These are phyloP conservation scores for Myxozyma melibiosi DNA, from an alignment of 805 yeast genomes.

Conservation along the genomic window DNA sequence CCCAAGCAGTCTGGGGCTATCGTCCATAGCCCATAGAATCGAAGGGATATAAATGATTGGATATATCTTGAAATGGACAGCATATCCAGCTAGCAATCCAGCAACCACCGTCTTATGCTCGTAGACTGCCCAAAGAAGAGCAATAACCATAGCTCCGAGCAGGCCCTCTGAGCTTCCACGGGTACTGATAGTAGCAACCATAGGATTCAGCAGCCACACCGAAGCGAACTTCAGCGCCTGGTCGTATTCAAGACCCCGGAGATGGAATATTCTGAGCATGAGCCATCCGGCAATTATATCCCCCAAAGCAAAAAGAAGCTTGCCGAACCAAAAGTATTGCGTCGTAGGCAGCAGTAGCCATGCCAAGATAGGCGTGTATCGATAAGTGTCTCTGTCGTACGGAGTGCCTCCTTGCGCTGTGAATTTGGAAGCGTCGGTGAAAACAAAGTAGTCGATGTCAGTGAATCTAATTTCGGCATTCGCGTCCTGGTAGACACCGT, in stretches of 20 bases:
- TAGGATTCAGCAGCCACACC: constrained; percentile 90
- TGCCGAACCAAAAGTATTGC: constrained; percentile 66
- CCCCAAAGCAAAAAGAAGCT: constrained; percentile 70
- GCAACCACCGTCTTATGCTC: constrained; percentile 44
- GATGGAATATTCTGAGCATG: constrained; percentile 49
- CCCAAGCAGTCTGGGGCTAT: constrained; percentile 28
- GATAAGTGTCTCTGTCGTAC: constrained; percentile 79
- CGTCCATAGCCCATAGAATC: constrained; percentile 31
- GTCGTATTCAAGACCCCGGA: constrained; percentile 37
- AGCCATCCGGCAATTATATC: constrained; percentile 81
- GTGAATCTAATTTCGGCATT: constrained; percentile 82
- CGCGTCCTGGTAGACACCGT: constrained; percentile 85
- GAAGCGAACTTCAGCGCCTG: constrained; percentile 52
- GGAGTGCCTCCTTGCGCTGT: constrained; percentile 71
- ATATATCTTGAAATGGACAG: constrained; percentile 88
- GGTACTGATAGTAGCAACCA: constrained; percentile 90
- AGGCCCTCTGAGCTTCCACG: constrained; percentile 93
- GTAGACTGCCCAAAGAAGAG: constrained; percentile 53
- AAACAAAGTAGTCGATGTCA: constrained; percentile 91
- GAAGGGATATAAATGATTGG: constrained; percentile 88
- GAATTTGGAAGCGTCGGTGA: constrained; percentile 85
- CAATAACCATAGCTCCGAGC: constrained; percentile 73
- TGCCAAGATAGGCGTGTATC: constrained; percentile 89
- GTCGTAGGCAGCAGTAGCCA: constrained; percentile 79
- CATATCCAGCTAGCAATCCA: constrained; percentile 62